Evolutionary conservation across 176 grass and related monocot genomes (phyloP), one percentile per base, ranked within the genome.

Genomic region (Aegilops sharonensis): DNA sequence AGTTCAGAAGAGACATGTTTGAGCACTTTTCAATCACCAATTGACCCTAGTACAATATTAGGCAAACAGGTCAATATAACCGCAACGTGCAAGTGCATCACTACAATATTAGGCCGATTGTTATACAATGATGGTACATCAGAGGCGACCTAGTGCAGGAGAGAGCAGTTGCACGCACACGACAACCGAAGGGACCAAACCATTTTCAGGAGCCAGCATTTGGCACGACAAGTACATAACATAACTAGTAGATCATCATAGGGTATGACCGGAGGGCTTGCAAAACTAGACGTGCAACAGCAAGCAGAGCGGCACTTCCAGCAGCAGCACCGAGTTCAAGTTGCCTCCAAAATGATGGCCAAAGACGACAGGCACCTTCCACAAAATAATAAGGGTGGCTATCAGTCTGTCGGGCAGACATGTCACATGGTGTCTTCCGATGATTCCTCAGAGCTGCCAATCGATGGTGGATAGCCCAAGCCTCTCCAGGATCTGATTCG

Each of bases 401-500:
- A 47, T 47, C 43, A 47, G 3, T n/a, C 70, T 27, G 60, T 40
- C 70, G 24, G 12, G 48, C 39, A 84, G 63, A 85, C 63, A 57
- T 21, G 42, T 39, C 89, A 88, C 82, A 71, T 91, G 81, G 52
- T 12, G 62, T 21, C 78, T 79, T 63, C 43, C 11, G 43, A 47
- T 47, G 43, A 47, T 47, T 47, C 29, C 50, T 54, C 92, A 99
- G 47, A 99, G 87, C 78, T 99, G 94, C 94, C 97, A 99, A 78
- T 96, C 92, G 37, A 99, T 96, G 45, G 87, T 83, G 68, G 92
- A 84, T 84, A 91, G 70, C 3, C 90, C 92, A 6, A 93, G 85
- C 80, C 77, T 93, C 79, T 96, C 92, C 50, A 99, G 57, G 78
- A 92, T 90, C 83, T 92, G 54, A 88, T 99, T 99, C 76, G 97